A percentile compares a stretch with the other conserved stretches of the same genome.
phyloP scores from a whole-genome alignment of 495 filamentous ascomycete genomes.

The Lepidopterella palustris region DNA sequence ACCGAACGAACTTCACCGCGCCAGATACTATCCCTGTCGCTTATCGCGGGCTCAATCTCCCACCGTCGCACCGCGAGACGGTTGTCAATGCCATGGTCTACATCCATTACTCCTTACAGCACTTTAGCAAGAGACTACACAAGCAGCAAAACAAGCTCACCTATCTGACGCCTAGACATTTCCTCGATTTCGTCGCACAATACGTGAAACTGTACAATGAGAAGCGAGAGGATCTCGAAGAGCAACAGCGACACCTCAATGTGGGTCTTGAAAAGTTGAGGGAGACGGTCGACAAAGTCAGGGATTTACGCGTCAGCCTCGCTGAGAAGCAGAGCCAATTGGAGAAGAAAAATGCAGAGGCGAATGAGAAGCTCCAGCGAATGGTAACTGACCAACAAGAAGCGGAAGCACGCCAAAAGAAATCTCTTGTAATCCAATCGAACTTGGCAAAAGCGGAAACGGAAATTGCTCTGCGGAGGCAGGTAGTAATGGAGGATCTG shows the following conservation, averaged over 20 bases:
- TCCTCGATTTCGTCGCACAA: conserved; percentile 95
- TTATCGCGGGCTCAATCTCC: conserved; percentile 75
- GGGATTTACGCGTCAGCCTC: conserved; percentile 80
- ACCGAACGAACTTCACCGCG: conserved; percentile 74
- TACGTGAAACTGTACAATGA: conserved; percentile 97
- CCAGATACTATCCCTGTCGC: conserved; percentile 89
- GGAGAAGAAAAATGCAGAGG: conserved; percentile 87
- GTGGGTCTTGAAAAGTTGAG: conserved; percentile 96
- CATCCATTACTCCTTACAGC: conserved; percentile 88
- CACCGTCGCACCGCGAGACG: conserved; percentile 80
- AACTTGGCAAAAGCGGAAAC: conserved; percentile 84
- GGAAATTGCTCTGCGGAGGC: conserved; percentile 73
- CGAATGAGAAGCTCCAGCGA: conserved; percentile 90
- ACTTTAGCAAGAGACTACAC: conserved; percentile 79
- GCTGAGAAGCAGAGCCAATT: conserved; percentile 90
- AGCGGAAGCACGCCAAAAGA: conserved; percentile 83
- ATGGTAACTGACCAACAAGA: conserved; percentile 97
- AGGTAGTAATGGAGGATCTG: conserved; percentile 81
- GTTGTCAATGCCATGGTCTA: conserved; percentile 98
- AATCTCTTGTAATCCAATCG: conserved; percentile 79
- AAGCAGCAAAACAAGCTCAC: conserved; percentile 88
- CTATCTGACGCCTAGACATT: conserved; percentile 92
- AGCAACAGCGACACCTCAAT: conserved; percentile 96
- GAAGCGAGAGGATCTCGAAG: conserved; percentile 95
- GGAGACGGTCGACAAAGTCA: conserved; percentile 96